Conservation (phyloP, 2,329 filamentous ascomycete genomes). For the Cryphonectria carpinicola region DNA sequence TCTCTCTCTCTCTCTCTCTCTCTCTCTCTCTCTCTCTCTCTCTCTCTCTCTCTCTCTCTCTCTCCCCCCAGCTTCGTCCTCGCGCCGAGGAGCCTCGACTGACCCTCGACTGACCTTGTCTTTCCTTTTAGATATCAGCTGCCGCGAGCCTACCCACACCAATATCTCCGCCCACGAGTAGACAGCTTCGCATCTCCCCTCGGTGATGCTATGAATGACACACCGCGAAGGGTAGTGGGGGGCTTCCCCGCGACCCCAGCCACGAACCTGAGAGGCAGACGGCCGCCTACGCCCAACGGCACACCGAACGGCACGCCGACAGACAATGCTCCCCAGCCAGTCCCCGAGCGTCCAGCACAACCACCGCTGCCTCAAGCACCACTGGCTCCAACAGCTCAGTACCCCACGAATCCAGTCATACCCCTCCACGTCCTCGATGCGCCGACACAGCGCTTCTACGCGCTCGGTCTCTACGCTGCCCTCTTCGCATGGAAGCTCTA, state of each 20-base stretch:
- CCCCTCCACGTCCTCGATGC: slow-evolving; percentile 83
- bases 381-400: slow-evolving; percentile 48
- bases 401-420: slow-evolving; percentile 66
- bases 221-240: slow-evolving; percentile 28
- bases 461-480: slow-evolving; percentile 75
- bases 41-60: neutral
- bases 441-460: slow-evolving; percentile 87
- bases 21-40: neutral
- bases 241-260: slow-evolving; percentile 29
- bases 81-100: neutral
- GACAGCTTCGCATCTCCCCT: slow-evolving; percentile 4
- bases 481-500: slow-evolving; percentile 84
- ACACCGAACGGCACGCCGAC: slow-evolving; percentile 5
- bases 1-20: neutral
- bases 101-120: slow-evolving; percentile 19
- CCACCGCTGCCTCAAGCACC: slow-evolving; percentile 42
- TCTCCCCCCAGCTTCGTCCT: neutral
- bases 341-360: slow-evolving; percentile 7
- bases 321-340: slow-evolving; percentile 3
- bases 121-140: slow-evolving; percentile 24
- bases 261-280: slow-evolving; percentile 28
- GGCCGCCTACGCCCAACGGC: slow-evolving; percentile 23
- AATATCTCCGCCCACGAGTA: slow-evolving; percentile 3
- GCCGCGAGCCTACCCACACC: slow-evolving; percentile 27
- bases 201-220: slow-evolving; percentile 30